Percentiles rank a stretch among this genome's conserved stretches.
These are phyloP conservation scores for Podaxis carcinomalis DNA, from an alignment of 768 basidiomycete species.

Conservation along the genomic window DNA sequence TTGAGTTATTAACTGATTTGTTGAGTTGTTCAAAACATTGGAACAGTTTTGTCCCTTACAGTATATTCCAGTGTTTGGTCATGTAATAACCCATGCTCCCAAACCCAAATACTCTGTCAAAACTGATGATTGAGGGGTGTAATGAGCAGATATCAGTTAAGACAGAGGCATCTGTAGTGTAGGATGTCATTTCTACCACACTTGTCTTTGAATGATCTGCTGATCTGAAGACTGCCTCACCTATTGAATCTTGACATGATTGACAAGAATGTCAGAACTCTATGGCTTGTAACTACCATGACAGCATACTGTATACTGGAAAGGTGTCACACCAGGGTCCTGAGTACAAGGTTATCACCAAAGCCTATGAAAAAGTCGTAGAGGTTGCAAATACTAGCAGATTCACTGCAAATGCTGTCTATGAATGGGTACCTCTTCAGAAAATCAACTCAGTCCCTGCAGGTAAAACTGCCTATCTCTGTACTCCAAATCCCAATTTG, in stretches of 20 bases:
- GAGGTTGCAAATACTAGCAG: slow-evolving; percentile 22
- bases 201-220: background rate
- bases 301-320: slow-evolving; percentile 38
- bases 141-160: too few relatives aligned
- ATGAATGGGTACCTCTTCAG: slow-evolving; percentile 39
- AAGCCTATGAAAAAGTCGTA: slow-evolving; percentile 26
- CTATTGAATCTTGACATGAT: background rate
- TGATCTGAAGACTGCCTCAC: background rate
- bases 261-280: slow-evolving; percentile 27
- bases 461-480: slow-evolving; percentile 35
- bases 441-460: slow-evolving; percentile 32
- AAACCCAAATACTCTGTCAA: too few relatives aligned
- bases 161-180: too few relatives aligned
- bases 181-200: background rate
- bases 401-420: slow-evolving; percentile 24
- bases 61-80: too few relatives aligned
- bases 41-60: too few relatives aligned
- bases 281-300: slow-evolving; percentile 25
- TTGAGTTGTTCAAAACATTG: too few relatives aligned
- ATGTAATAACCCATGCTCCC: too few relatives aligned
- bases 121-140: too few relatives aligned
- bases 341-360: slow-evolving; percentile 19
- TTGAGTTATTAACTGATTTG: too few relatives aligned
- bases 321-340: slow-evolving; percentile 31
- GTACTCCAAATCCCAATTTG: slow-evolving; percentile 29